Conservation (phyloP, 805 yeast genomes). For the Zygotorulaspora chibaensis region DNA sequence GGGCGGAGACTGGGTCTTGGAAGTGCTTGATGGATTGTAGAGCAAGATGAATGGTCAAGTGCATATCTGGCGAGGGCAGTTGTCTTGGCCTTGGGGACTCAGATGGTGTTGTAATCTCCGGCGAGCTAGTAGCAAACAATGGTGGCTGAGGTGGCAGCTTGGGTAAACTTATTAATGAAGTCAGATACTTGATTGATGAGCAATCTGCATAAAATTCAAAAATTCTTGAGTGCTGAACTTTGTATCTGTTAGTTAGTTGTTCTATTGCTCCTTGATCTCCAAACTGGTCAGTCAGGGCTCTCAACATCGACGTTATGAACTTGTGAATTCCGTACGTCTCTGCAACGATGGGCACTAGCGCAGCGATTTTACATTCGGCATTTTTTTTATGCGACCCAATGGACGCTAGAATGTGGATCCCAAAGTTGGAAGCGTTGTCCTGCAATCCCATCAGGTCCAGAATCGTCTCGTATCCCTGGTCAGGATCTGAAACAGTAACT, state of each 20-base stretch:
- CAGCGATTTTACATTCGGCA: constrained; percentile 74
- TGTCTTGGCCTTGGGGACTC: neutral
- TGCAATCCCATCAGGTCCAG: constrained; percentile 81
- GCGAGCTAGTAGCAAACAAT: neutral
- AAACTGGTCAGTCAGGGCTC: constrained; percentile 76
- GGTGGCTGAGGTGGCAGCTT: constrained; percentile 39
- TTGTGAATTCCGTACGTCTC: constrained; percentile 92
- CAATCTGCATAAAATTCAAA: constrained; percentile 88
- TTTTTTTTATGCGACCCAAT: constrained; percentile 49
- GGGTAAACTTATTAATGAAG: constrained; percentile 58
- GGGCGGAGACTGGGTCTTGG: constrained; percentile 10
- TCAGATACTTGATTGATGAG: constrained; percentile 73
- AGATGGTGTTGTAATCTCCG: neutral
- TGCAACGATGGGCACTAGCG: constrained; percentile 83
- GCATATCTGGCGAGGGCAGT: constrained; percentile 5
- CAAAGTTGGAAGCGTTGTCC: constrained; percentile 76
- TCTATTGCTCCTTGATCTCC: constrained; percentile 65
- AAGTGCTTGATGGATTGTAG: constrained; percentile 10
- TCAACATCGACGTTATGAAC: constrained; percentile 82
- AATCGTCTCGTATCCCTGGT: constrained; percentile 90
- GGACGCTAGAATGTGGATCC: constrained; percentile 68
- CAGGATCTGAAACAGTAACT: constrained; percentile 84
- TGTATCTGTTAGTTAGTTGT: constrained; percentile 68
- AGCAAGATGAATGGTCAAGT: constrained; percentile 10
- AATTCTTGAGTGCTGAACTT: constrained; percentile 61